These are phyloP conservation scores for Naematelia encephala DNA, from an alignment of 768 basidiomycete species.

Conservation along the genomic window DNA sequence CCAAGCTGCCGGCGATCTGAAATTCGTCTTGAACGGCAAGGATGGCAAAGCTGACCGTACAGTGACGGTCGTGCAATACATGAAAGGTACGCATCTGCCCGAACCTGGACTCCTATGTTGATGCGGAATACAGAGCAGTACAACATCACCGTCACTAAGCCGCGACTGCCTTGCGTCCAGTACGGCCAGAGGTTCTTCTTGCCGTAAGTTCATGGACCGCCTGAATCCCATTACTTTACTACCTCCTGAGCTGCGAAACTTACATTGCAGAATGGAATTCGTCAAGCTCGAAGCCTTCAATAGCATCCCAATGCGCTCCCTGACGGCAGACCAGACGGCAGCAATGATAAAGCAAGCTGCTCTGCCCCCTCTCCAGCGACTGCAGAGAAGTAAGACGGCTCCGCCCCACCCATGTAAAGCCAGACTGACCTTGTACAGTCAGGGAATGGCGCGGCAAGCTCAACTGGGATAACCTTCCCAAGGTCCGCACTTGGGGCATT, in stretches of 20 bases:
- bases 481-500: constrained; percentile 48
- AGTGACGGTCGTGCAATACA: constrained; percentile 39
- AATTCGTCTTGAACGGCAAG: constrained; percentile 36
- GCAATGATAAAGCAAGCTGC: constrained; percentile 49
- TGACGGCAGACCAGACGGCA: constrained; percentile 39
- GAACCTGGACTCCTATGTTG: neutral
- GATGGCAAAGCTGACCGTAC: constrained; percentile 39
- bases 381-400: constrained; percentile 22
- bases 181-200: constrained; percentile 45
- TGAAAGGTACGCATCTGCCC: constrained; percentile 18
- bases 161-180: constrained; percentile 39
- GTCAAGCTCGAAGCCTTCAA: constrained; percentile 43
- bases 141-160: constrained; percentile 39
- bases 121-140: constrained; percentile 25
- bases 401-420: neutral
- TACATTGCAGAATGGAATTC: constrained; percentile 32
- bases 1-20: constrained; percentile 39
- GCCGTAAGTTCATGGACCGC: constrained; percentile 35
- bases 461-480: constrained; percentile 38
- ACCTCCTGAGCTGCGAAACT: neutral
- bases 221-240: neutral
- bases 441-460: constrained; percentile 42
- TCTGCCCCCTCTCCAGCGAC: constrained; percentile 43
- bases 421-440: constrained; percentile 18
- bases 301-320: constrained; percentile 34